Evolutionary conservation across 495 filamentous ascomycete genomes (phyloP), one percentile per base, ranked within the genome.

Genomic region (Aspergillus saccharolyticus): DNA sequence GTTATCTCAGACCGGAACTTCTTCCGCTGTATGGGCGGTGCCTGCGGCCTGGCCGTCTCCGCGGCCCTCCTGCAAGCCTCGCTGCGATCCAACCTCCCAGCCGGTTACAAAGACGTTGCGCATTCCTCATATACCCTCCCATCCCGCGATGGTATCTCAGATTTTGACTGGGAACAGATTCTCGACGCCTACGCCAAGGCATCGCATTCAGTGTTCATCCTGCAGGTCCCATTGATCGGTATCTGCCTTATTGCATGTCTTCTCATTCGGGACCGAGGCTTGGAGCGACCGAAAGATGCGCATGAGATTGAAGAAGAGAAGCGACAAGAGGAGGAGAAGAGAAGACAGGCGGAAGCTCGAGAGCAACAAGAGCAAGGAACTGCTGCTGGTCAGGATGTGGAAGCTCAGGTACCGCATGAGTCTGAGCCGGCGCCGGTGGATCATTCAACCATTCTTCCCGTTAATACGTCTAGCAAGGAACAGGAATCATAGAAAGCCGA

Each of bases 1-100:
- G 77, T 83, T 8, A 86, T 84, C 22, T 79, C 78, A 12, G 76
- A 83, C 55, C 78, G 84, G 6, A 88, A 88, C 60, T 85, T 86
- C 66, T 77, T 86, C 62, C 79, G 84, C 18, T 80, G 78, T 28
- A 69, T 84, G 10, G 84, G 84, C 9, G 83, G 83, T 15, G 75
- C 83, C 8, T 75, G 79, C 42, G 84, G 85, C 1, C 75, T 88
- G 3, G 81, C 83, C 0, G 66, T 85, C n/a, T 83, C 80, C 0
- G 80, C 83, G 3, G 81, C 83, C 3, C 64, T 86, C 1, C 66
- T 86, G 30, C 77, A 81, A 42, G 77, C 74, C 21, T 74, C 74
- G 1, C 66, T 87, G 24, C 70, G 71, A 17, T 71, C 71, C 6
- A 67, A 76, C 28, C 67, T 84, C 0, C 79, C 78, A 0, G 57